Conservation (phyloP, 257 asterid genomes). For the Solanum corneliomulleri region DNA sequence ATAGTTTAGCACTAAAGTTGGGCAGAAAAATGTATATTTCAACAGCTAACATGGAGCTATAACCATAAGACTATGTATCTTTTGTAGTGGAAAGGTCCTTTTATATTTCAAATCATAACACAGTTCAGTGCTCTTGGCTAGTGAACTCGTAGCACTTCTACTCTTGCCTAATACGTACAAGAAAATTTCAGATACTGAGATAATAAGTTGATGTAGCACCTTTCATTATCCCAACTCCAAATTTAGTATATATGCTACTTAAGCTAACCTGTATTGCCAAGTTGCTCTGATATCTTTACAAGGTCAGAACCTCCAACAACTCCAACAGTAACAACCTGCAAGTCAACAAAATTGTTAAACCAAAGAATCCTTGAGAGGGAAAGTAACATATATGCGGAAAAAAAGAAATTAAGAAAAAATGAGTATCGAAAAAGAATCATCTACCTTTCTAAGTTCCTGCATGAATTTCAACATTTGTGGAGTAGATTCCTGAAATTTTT, state of each 20-base stretch:
- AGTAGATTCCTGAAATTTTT: conserved; percentile 49
- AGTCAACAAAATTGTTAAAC: neutral
- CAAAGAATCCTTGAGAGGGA: neutral
- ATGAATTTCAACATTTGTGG: conserved; percentile 67
- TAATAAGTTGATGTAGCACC: neutral
- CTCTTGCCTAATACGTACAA: neutral
- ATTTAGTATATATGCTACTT: neutral
- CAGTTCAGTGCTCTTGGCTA: neutral
- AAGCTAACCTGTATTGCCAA: conserved; percentile 62
- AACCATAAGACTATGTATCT: neutral
- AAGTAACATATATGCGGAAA: neutral
- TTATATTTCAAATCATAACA: neutral
- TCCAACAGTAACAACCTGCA: conserved; percentile 75
- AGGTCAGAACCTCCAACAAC: conserved; percentile 99
- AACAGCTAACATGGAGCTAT: neutral
- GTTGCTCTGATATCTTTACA: conserved; percentile 93
- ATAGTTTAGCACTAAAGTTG: neutral
- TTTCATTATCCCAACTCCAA: neutral
- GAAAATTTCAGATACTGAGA: neutral
- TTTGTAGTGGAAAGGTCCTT: neutral
- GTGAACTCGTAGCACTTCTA: neutral
- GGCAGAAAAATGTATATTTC: neutral
- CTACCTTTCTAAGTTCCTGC: conserved; percentile 71
- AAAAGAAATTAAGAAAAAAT: neutral
- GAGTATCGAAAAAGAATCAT: neutral